Evolutionary conservation across 495 filamentous ascomycete genomes (phyloP), one percentile per base, ranked within the genome.

Genomic region (Cudoniella acicularis): DNA sequence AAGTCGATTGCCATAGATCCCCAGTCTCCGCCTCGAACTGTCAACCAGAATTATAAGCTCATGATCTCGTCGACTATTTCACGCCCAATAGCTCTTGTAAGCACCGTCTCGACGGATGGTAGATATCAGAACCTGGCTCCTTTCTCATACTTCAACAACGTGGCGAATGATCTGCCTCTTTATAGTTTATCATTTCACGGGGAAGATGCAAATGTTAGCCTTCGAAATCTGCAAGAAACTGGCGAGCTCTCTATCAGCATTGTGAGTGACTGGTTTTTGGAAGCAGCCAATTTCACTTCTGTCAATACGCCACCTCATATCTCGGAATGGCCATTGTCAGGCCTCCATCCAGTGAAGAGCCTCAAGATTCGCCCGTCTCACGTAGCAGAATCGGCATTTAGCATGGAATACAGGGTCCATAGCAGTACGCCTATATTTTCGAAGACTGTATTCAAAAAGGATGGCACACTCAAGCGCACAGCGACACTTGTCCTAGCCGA

Each of bases 61-160:
- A 77, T 96, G n/a, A 95, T 96, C 69, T 87, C 83, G 0, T 87
- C 84, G 21, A 85, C 96, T 62, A 81, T 93, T 11, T 92, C 92
- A 0, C 80, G 92, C 18, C 92, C 92, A 52, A 79, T 83, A 54
- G 78, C 76, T 43, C 76, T 83, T 60, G 65, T 82, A 4, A 79
- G 76, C 0, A 77, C 80, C 24, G 27, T 61, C 2, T 61, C 54
- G 4, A 4, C 26, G 18, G 10, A 26, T 27, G 41, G 41, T 10
- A 46, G 11, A 18, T 22, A 23, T 47, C 17, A 17, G 21, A 96
- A 96, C 71, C 79, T 96, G 8, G 87, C 92, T 0, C 91, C 91
- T 1, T 95, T 90, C 74, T 86, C 81, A 57, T 96, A 93, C 75
- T 86, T 89, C 60, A 82, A 89, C 58, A 68, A 96, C 16, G 79